phyloP scores from a whole-genome alignment of 2,329 filamentous ascomycete species.

The Zasmidium angulare region DNA sequence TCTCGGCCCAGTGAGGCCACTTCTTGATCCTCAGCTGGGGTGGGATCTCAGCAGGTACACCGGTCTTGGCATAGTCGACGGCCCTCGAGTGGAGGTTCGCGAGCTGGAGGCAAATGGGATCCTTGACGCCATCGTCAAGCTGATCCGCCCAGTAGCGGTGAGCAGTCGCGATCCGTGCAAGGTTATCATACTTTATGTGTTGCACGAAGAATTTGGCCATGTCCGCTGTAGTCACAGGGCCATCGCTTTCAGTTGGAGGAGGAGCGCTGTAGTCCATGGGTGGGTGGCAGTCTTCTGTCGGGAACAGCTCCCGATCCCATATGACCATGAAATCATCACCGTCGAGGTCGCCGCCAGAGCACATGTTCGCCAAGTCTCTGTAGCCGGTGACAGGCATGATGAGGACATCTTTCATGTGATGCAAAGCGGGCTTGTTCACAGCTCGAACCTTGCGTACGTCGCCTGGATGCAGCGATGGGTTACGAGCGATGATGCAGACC shows the following conservation, averaged over 20 bases:
- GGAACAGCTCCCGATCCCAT: slow-evolving; percentile 78
- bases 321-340: slow-evolving; percentile 95
- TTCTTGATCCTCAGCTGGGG: slow-evolving; percentile 57
- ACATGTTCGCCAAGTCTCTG: slow-evolving; percentile 85
- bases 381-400: slow-evolving; percentile 85
- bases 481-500: slow-evolving; percentile 80
- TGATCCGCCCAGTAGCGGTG: slow-evolving; percentile 77
- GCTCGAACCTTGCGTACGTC: slow-evolving; percentile 87
- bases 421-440: slow-evolving; percentile 70
- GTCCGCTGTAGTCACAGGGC: slow-evolving; percentile 68
- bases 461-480: slow-evolving; percentile 90
- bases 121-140: slow-evolving; percentile 60
- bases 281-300: slow-evolving; percentile 64
- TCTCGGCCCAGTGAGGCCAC: slow-evolving; percentile 88
- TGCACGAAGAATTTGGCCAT: slow-evolving; percentile 83
- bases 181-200: slow-evolving; percentile 87
- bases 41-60: slow-evolving; percentile 69
- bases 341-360: slow-evolving; percentile 91
- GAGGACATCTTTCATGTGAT: slow-evolving; percentile 78
- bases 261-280: slow-evolving; percentile 75
- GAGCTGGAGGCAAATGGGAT: slow-evolving; percentile 68
- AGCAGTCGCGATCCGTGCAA: slow-evolving; percentile 75
- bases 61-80: slow-evolving; percentile 93
- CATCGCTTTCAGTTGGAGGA: slow-evolving; percentile 55
- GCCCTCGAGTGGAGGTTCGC: slow-evolving; percentile 83